Percentiles rank a stretch among this genome's conserved stretches.
Evolutionary conservation across 257 asterid species (phyloP).

Genomic region (Lycium barbarum): DNA sequence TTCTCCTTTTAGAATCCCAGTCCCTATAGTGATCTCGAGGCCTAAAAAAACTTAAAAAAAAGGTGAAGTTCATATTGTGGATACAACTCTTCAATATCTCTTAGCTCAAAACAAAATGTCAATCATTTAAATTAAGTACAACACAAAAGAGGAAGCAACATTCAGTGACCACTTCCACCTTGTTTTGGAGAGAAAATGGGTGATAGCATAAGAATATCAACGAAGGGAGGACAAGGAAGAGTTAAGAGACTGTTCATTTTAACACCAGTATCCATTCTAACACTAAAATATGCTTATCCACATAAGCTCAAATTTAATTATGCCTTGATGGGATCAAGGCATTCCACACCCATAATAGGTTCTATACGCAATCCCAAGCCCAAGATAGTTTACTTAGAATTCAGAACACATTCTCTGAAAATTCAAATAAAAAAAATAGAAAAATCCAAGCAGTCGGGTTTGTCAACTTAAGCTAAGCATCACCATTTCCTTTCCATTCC

Average conservation of each 20-base stretch:
- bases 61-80: constrained; percentile 7
- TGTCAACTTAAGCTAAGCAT: neutral
- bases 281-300: neutral
- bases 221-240: neutral
- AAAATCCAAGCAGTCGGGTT: neutral
- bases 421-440: neutral
- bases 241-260: neutral
- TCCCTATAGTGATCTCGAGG: constrained; percentile 63
- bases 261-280: neutral
- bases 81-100: neutral
- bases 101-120: neutral
- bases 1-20: constrained; percentile 68
- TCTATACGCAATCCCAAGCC: neutral
- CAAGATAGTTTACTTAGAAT: neutral
- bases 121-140: constrained; percentile 5
- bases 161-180: neutral
- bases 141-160: neutral
- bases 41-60: constrained; percentile 33
- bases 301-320: neutral
- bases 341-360: neutral
- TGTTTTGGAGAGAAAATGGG: neutral
- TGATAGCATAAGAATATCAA: neutral
- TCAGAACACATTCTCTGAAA: neutral
- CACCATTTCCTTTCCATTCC: constrained; percentile 1
- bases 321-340: neutral